Percentiles rank a stretch among this genome's conserved stretches.
phyloP scores from a whole-genome alignment of 345 rosid species.

The Ailanthus altissimus region DNA sequence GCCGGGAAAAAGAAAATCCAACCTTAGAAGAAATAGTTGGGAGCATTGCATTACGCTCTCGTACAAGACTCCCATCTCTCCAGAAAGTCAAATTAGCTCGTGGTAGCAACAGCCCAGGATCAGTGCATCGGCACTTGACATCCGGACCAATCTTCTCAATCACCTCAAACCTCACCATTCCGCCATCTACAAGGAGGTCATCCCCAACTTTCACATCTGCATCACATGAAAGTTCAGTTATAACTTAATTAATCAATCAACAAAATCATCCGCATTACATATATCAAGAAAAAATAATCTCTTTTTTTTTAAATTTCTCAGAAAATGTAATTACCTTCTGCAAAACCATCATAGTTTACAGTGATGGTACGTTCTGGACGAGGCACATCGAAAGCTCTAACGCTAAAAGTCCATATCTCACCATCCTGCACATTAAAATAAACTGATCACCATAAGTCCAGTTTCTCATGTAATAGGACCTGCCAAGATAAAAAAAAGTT shows the following conservation, averaged over 20 bases:
- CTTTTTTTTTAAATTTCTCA: neutral
- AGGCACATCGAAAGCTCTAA: constrained; percentile 73
- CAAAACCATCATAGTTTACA: constrained; percentile 95
- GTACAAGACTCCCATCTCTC: constrained; percentile 97
- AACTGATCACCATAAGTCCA: neutral
- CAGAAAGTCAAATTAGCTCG: constrained; percentile 98
- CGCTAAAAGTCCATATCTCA: constrained; percentile 95
- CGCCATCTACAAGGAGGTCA: constrained; percentile 96
- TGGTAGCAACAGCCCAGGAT: constrained; percentile 93
- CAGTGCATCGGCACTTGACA: constrained; percentile 90
- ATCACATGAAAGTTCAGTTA: constrained; percentile 11
- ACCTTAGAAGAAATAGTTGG: constrained; percentile 97
- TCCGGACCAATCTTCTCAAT: constrained; percentile 96
- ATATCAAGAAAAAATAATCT: neutral
- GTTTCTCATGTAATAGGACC: neutral
- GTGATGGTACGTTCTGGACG: constrained; percentile 79
- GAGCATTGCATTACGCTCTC: constrained; percentile 99
- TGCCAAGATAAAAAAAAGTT: neutral
- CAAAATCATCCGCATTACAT: neutral
- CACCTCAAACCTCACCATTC: constrained; percentile 99
- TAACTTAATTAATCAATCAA: neutral
- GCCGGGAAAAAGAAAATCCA: neutral
- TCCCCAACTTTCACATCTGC: constrained; percentile 91
- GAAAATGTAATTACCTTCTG: constrained; percentile 65
- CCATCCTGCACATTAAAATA: constrained; percentile 61